phyloP scores from a whole-genome alignment of 2,329 filamentous ascomycete species.

The Parastagonospora nodorum region DNA sequence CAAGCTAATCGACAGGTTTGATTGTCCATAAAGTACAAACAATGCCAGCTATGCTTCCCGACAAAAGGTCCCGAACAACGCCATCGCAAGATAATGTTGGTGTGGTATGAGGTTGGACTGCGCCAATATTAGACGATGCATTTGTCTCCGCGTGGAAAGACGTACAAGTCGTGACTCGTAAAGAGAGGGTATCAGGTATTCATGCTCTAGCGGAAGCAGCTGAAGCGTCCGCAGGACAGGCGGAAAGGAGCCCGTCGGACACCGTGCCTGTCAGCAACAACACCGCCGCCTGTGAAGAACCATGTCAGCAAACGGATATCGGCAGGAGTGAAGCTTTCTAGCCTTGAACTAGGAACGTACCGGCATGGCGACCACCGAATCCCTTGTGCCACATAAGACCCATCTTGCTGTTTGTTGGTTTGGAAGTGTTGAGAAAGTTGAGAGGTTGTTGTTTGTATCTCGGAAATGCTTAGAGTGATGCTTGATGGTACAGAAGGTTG shows the following conservation, averaged over 20 bases:
- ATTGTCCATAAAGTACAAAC: no score
- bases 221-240: conserved; percentile 56
- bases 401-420: conserved; percentile 40
- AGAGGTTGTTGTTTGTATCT: background rate
- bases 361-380: conserved; percentile 50
- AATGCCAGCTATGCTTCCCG: background rate
- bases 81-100: conserved; percentile 14
- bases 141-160: background rate
- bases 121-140: background rate
- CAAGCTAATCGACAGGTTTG: background rate
- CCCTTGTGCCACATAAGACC: conserved; percentile 55
- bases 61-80: conserved; percentile 11
- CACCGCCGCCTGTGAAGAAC: conserved; percentile 50
- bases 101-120: conserved; percentile 1
- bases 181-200: conserved; percentile 2
- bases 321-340: conserved; percentile 5
- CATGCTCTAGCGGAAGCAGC: conserved; percentile 57
- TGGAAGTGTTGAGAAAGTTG: background rate
- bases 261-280: conserved; percentile 59
- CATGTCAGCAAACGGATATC: conserved; percentile 22
- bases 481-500: conserved; percentile 6
- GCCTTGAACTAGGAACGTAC: conserved; percentile 33
- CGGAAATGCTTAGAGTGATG: background rate
- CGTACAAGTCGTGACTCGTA: conserved; percentile 35
- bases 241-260: conserved; percentile 57